Base-by-base conservation (phyloP, 2,329 filamentous ascomycete genomes). In the Pestalotiopsis sp. region DNA sequence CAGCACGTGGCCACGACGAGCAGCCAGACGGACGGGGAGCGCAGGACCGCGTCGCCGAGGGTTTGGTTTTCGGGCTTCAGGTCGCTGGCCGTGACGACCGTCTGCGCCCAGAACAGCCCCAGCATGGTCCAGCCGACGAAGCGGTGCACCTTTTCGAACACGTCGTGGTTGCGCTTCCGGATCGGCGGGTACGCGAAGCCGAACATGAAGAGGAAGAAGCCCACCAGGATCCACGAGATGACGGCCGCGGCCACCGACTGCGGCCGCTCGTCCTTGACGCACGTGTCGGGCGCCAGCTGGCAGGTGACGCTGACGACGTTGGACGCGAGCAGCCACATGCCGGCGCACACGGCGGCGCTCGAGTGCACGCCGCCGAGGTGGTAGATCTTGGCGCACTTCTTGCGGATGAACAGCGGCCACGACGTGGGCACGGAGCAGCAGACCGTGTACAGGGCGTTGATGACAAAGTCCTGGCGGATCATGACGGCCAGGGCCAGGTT, bases 61-160 rank as follows among this genome's bases (percentile, higher is more conserved):
- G 77, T 72, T 2, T 71, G 57, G 20, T 66, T 64, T 12, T 31
- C 56, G n/a, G 68, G 65, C 56, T 67, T 77, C 49, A 83, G 77
- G 41, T 83, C 81, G 64, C 85, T 79, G n/a, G 84, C 80, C 41
- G 87, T 80, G 11, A 92, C 79, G 57, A 92, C 76, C 9, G 87
- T 84, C 69, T 92, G 87, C 0, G 81, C 84, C 87, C 92, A 92
- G 75, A 94, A 90, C 39, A 93, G 80, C 1, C 80, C 82, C 5
- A 94, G 82, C 11, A 88, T 83, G 12, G 85, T 83, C 92, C 92
- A 94, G n/a, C 91, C 92, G 4, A 86, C 86, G 77, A 92, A 94
- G 62, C 92, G 90, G 79, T 94, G 92, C 61, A 87, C 86, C 62
- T 87, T 80, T 80, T 94, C 92, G 76, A 93, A 94, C 68, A 85